Evolutionary conservation across 768 basidiomycete genomes (phyloP).

Genomic region (Fibroporia radiculosa): DNA sequence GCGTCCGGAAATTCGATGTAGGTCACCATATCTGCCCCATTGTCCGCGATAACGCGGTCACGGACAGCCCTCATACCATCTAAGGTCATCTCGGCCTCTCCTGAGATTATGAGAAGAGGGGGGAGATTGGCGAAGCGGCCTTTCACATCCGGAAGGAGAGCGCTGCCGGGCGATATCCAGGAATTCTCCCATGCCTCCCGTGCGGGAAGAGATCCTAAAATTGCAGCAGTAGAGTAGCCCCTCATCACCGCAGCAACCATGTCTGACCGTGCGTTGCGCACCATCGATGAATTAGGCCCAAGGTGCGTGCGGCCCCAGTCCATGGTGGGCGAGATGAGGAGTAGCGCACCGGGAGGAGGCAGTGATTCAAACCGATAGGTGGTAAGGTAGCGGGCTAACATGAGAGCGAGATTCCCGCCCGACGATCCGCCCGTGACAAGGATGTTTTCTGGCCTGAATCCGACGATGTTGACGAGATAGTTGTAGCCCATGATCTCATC

Average conservation of each 20-base stretch:
- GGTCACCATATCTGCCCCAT: slow-evolving; percentile 7
- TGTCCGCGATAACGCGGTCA: slow-evolving; percentile 18
- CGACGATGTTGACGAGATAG: slow-evolving; percentile 37
- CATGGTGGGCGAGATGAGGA: slow-evolving; percentile 27
- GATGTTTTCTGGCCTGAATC: slow-evolving; percentile 37
- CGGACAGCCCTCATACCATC: slow-evolving; percentile 20
- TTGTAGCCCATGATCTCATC: slow-evolving; percentile 44
- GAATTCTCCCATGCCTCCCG: background rate
- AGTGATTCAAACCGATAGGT: slow-evolving; percentile 5
- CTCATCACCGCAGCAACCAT: background rate
- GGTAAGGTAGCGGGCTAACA: slow-evolving; percentile 30
- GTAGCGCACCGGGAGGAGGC: slow-evolving; percentile 22
- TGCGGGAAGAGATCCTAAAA: slow-evolving; percentile 1
- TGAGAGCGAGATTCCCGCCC: slow-evolving; percentile 41
- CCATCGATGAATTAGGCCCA: slow-evolving; percentile 2
- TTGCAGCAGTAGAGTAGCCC: slow-evolving; percentile 4
- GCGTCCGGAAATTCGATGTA: slow-evolving; percentile 6
- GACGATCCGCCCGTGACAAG: slow-evolving; percentile 47
- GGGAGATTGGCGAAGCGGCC: slow-evolving; percentile 19
- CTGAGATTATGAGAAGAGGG: slow-evolving; percentile 18
- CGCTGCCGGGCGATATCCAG: slow-evolving; percentile 10
- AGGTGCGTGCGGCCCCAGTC: slow-evolving; percentile 14
- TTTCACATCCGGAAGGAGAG: background rate
- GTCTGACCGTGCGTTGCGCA: slow-evolving; percentile 1
- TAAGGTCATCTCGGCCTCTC: slow-evolving; percentile 21